These are phyloP conservation scores for Emergomyces pasteurianus DNA, from an alignment of 2,329 filamentous ascomycete genomes.

Conservation along the genomic window DNA sequence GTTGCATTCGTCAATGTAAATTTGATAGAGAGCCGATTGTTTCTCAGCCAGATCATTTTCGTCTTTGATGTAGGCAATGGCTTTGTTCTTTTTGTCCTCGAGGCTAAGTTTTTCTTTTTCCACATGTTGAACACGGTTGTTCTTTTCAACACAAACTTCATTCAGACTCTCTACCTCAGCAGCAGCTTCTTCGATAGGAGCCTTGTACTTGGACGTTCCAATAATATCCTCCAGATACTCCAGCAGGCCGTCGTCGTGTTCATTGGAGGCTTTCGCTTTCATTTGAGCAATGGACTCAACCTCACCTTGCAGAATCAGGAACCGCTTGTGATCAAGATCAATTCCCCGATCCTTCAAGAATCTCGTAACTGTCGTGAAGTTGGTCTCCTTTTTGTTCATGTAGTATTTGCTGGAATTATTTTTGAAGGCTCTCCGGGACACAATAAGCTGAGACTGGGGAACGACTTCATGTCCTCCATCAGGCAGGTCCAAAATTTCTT, in stretches of 20 bases:
- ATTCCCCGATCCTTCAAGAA: constrained; percentile 79
- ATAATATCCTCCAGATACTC: constrained; percentile 99
- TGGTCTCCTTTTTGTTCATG: constrained; percentile 80
- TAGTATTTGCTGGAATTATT: constrained; percentile 99
- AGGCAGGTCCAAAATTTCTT: constrained; percentile 82
- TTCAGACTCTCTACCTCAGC: constrained; percentile 84
- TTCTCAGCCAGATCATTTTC: constrained; percentile 88
- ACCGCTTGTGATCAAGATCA: constrained; percentile 95
- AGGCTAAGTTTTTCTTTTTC: constrained; percentile 91
- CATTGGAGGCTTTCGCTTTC: constrained; percentile 90
- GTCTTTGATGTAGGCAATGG: constrained; percentile 73
- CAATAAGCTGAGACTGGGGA: constrained; percentile 70
- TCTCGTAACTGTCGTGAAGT: constrained; percentile 82
- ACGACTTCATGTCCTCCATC: constrained; percentile 64
- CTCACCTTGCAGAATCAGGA: constrained; percentile 92
- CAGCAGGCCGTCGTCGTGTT: constrained; percentile 89
- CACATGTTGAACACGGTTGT: constrained; percentile 86
- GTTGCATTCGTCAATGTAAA: constrained; percentile 76
- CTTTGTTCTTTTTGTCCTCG: constrained; percentile 94
- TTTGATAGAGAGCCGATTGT: constrained; percentile 83
- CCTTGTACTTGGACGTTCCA: constrained; percentile 96
- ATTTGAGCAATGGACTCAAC: constrained; percentile 98
- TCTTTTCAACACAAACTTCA: constrained; percentile 91
- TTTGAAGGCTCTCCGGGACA: constrained; percentile 88
- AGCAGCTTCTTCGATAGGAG: constrained; percentile 88